Evolutionary conservation across 2,329 filamentous ascomycete species (phyloP), one percentile per base, ranked within the genome.

Genomic region (Fusarium armeniacum): DNA sequence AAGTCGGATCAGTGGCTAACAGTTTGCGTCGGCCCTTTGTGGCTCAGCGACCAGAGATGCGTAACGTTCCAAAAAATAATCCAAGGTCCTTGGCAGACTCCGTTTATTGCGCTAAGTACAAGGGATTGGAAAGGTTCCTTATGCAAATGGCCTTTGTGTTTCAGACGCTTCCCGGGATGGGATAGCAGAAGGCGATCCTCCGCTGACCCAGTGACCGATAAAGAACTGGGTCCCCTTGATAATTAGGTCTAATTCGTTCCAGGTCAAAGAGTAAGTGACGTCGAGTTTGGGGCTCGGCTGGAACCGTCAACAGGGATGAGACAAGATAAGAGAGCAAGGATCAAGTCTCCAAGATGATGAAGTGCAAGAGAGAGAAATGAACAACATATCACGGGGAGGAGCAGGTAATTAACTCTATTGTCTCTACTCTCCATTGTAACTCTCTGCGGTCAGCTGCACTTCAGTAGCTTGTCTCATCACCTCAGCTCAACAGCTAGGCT

Each of bases 271-370:
- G 57, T 40, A n/a, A 69, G 67, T 70, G 67, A 70, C 67, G 67
- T 70, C 49, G 67, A 33, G 49, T 41, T 66, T 49, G 58, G 67
- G 66, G 62, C 63, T 70, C 67, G 67, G 67, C 53, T 58, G 59
- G 57, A 47, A 70, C 67, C 58, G 58, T 22, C 30, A 40, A 43
- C 43, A 44, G 67, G 58, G 66, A 62, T 51, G 6, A 26, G 51
- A 53, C 49, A 32, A 38, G 46, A 36, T n/a, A 35, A 35, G 28
- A 43, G 38, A 44, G n/a, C 57, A 62, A 51, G 52, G 55, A 16
- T 53, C 33, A 52, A 12, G 35, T 52, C 49, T 50, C 32, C 46
- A 35, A 22, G 53, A 67, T 54, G 44, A 40, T 43, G 51, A 65
- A 55, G 50, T 45, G 45, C 49, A 43, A 64, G 44, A 47, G 47